Base-by-base conservation (phyloP, 257 asterid species). In the Plantago elongata region DNA sequence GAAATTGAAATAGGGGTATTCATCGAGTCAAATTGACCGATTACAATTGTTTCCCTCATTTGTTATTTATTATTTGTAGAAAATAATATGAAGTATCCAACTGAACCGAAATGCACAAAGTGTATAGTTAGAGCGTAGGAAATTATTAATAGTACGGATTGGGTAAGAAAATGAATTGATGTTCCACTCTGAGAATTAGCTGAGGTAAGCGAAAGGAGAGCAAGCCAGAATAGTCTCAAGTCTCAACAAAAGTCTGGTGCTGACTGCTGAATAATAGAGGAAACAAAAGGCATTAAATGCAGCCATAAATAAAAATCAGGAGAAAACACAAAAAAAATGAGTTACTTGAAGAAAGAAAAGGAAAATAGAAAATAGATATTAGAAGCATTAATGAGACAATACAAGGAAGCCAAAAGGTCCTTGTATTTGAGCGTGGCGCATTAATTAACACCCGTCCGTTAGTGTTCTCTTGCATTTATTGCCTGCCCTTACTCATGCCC, bases 371-470 rank as follows among this genome's bases (percentile, higher is more conserved):
- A 54, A 38, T 14, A 22, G 59, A 11, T 10, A 54, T 54, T 54
- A 54, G 15, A 37, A 54, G 59, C 59, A 54, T 54, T 54, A 18
- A 54, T 54, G 57, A 54, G 59, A 10, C 59, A 18, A 52, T 54
- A 54, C 34, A 54, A 54, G 43, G 59, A 54, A 54, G 59, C 59
- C 59, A 54, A 54, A 54, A 54, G 59, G 59, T 54, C 43, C 18
- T 54, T 54, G 59, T 54, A 27, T 54, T 54, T 54, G 59, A 54
- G 59, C 59, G 59, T 27, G 59, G 59, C 10, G 42, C 29, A 18
- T 54, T 4, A 54, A 54, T 54, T 29, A n/a, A 22, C 16, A 54
- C 59, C 59, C 27, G 59, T 54, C 59, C 59, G 17, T 54, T 18
- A 17, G 58, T 52, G 58, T 52, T 52, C 30, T 52, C 58, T 17